A percentile compares a stretch with the other conserved stretches of the same genome.
phyloP scores from a whole-genome alignment of 164 flowering plant genomes.

The grape (Vitis vinifera) region DNA sequence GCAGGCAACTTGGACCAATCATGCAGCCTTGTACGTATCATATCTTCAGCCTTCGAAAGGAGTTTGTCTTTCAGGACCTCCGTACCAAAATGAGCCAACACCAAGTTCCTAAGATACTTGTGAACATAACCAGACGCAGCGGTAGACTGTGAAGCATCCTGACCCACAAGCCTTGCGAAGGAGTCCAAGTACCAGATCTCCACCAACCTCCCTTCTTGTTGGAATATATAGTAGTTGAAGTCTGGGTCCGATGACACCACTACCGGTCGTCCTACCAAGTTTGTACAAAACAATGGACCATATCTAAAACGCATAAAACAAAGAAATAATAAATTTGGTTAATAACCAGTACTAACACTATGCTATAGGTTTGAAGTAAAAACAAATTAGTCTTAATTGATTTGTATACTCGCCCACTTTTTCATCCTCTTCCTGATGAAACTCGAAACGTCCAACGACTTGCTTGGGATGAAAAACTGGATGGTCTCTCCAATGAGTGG shows the following conservation, averaged over 20 bases:
- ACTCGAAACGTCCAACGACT: conserved; percentile 24
- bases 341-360: too few species aligned
- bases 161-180: neutral
- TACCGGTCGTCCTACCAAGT: conserved; percentile 5
- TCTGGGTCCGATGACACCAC: conserved; percentile 17
- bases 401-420: conserved; percentile 15
- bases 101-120: conserved; percentile 7
- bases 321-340: too few species aligned
- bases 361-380: neutral
- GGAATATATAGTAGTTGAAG: conserved; percentile 10
- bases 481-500: conserved; percentile 45
- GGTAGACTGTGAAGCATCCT: neutral
- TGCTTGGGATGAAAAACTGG: conserved; percentile 23
- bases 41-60: neutral
- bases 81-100: conserved; percentile 4
- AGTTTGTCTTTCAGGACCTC: conserved; percentile 5
- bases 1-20: too few species aligned
- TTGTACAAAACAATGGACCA: conserved; percentile 15
- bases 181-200: conserved; percentile 12
- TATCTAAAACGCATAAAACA: neutral
- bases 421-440: conserved; percentile 32
- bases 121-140: neutral
- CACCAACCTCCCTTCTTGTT: conserved; percentile 18
- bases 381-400: neutral
- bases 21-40: neutral